Conservation (phyloP, 805 yeast genomes). For the Vanderwaltozyma verrucispora region DNA sequence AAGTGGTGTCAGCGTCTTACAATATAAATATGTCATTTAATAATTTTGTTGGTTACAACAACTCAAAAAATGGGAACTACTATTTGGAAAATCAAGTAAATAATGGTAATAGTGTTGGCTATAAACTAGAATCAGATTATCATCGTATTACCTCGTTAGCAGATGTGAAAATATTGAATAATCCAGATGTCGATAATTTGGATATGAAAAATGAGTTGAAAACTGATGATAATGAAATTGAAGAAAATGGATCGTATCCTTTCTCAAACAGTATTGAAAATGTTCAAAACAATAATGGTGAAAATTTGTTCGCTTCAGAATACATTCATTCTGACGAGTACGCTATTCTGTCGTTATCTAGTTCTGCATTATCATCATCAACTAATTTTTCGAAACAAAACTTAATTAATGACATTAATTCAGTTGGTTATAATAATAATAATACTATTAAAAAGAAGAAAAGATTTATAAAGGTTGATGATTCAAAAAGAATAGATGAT, state of each 20-base stretch:
- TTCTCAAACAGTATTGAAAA: background rate
- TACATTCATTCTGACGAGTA: slow-evolving; percentile 14
- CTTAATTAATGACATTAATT: too few species aligned
- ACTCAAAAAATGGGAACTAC: background rate
- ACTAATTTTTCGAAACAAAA: too few species aligned
- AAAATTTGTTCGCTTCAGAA: background rate
- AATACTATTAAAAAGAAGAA: too few species aligned
- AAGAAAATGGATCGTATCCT: background rate
- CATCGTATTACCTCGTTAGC: slow-evolving; percentile 4
- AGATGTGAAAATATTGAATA: slow-evolving; percentile 11
- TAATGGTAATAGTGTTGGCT: background rate
- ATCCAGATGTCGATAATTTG: slow-evolving; percentile 4
- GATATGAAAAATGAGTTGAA: too few species aligned
- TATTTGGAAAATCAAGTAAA: too few species aligned
- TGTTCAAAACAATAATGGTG: background rate
- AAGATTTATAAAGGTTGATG: slow-evolving; percentile 1
- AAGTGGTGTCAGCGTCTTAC: too few species aligned
- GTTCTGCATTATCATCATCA: slow-evolving; percentile 1
- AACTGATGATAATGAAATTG: too few species aligned
- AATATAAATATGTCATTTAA: background rate
- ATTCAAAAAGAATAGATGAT: slow-evolving; percentile 17
- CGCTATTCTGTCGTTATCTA: slow-evolving; percentile 12
- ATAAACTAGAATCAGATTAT: background rate
- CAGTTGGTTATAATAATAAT: too few species aligned
- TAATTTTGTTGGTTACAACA: background rate